Evolutionary conservation across 208 protist species (phyloP).

Genomic region (Histomonas meleagridis): DNA sequence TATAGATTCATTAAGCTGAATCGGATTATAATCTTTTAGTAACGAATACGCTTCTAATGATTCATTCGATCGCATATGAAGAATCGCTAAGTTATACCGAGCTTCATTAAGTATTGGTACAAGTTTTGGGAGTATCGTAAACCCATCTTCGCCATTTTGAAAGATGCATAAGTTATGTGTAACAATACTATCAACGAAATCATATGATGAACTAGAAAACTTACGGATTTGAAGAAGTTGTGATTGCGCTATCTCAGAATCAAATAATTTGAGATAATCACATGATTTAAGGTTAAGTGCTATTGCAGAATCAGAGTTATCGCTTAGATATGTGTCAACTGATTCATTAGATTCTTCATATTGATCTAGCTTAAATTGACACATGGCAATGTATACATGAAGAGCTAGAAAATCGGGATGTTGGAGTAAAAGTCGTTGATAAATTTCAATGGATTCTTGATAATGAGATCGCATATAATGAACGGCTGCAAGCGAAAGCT

Average conservation of each 20-base stretch:
- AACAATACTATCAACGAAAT: not conserved
- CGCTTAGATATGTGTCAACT: not conserved
- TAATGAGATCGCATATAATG: constrained; percentile 81
- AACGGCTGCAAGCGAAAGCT: constrained; percentile 54
- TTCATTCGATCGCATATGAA: not conserved
- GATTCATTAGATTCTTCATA: constrained; percentile 57
- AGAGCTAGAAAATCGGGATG: constrained; percentile 54
- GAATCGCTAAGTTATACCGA: not conserved
- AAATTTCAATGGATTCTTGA: constrained; percentile 83
- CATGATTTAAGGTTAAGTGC: not conserved
- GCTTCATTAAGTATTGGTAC: not conserved
- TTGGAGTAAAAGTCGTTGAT: constrained; percentile 81
- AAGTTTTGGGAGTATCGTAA: constrained; percentile 3
- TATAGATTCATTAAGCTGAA: constrained; percentile 16
- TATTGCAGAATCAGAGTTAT: not conserved
- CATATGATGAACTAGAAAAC: not conserved
- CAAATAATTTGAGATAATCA: constrained; percentile 4
- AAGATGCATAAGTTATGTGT: constrained; percentile 24
- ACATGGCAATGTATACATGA: constrained; percentile 83
- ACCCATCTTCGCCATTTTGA: constrained; percentile 6
- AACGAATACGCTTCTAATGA: not conserved
- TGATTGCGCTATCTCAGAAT: not conserved
- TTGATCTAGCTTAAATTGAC: constrained; percentile 92
- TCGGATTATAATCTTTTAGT: not conserved
- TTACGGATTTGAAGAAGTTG: constrained; percentile 24